phyloP scores from a whole-genome alignment of 345 rosid species.

The Sonneratia caseolaris region DNA sequence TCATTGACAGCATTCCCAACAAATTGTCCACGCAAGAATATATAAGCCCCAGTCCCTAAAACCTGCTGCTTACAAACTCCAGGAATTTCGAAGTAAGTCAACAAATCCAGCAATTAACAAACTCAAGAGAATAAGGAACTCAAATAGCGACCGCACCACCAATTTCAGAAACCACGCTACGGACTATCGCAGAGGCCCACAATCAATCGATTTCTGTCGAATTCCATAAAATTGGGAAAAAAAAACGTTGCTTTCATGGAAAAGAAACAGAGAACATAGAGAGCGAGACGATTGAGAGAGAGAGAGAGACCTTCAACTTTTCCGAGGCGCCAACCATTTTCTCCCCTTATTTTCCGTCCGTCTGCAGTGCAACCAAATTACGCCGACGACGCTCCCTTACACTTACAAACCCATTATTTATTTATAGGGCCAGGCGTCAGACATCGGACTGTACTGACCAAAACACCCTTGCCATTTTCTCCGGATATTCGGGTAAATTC shows the following conservation, averaged over 20 bases:
- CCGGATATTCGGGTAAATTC: background rate
- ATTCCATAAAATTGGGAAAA: background rate
- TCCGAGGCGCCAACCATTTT: constrained; percentile 1
- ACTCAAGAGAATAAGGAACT: background rate
- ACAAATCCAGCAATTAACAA: background rate
- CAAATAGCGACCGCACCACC: background rate
- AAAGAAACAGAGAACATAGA: background rate
- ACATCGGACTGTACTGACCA: background rate
- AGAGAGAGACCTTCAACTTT: background rate
- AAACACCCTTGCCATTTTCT: background rate
- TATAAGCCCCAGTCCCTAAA: background rate
- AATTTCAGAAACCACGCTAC: background rate
- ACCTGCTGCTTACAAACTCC: background rate
- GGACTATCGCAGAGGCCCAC: background rate
- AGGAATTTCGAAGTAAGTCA: background rate
- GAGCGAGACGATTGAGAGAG: background rate
- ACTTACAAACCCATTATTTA: background rate
- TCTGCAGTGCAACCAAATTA: background rate
- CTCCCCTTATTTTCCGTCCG: background rate
- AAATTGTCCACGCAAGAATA: background rate
- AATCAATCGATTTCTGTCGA: background rate
- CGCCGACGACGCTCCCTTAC: background rate
- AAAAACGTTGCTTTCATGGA: no score
- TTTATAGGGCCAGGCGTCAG: background rate
- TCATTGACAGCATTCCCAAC: background rate